Evolutionary conservation across 495 filamentous ascomycete species (phyloP), one percentile per base, ranked within the genome.

Genomic region (Trypethelium eluteriae): DNA sequence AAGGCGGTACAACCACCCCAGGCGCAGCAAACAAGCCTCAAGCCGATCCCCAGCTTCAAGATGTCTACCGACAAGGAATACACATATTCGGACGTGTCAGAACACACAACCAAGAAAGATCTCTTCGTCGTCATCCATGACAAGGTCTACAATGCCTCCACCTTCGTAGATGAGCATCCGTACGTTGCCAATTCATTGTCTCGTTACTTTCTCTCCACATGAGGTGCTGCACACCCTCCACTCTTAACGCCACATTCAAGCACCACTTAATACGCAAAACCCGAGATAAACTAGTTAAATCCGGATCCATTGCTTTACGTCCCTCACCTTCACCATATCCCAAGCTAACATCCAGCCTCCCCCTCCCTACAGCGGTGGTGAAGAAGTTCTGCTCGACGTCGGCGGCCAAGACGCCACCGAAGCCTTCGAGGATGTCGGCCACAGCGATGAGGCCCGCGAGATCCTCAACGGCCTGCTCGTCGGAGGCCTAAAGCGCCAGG

Each of bases 121-220:
- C 83, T 96, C 61, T 95, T 84, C 80, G 70, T 97, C 69, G 88
- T 97, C 66, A 84, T 98, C 73, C 91, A 98, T 82, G 93, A 97
- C 78, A 93, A 95, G 81, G 88, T 99, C 78, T 99, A 97, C 85
- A 87, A 96, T 76, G 76, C 82, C 71, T 83, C 84, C 69, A 89
- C 84, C 75, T 99, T 99, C 80, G 82, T 98, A 66, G 93, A 98
- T 76, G 95, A 99, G 86, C 95, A 99, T 81, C 95, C 95, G 93
- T 98, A 91, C 79, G 94, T 93, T 25, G 25, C 25, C 25, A 25
- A 25, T 25, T 25, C 25, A 25, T 25, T 25, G 25, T 25, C 25
- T 25, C 25, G 25, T 25, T 25, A 1, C 25, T 25, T 25, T 25
- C 25, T 25, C 25, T 25, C 25, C 25, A 25, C 25, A 25, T 25